Evolutionary conservation across 2,329 filamentous ascomycete genomes (phyloP), one percentile per base, ranked within the genome.

Genomic region (Fusarium clavum): DNA sequence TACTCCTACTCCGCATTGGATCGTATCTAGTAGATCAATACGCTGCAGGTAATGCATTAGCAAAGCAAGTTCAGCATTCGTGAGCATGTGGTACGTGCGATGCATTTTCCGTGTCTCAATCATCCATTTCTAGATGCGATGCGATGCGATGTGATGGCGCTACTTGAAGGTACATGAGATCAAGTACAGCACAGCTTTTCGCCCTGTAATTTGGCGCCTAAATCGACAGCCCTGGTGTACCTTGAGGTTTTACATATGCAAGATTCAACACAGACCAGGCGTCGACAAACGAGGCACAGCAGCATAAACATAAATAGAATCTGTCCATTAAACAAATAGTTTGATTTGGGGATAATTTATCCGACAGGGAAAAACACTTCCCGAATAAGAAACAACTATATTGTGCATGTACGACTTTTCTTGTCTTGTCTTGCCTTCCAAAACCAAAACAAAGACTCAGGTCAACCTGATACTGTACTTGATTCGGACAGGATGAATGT

Each of bases 401-500:
- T 45, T 32, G 34, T 43, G 30, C 58, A 32, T 32, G 34, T 13
- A 38, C 18, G n/a, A 29, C 41, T 41, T 34, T 41, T 41, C 24
- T 25, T 52, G 8, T 13, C 14, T n/a, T 43, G 20, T 43, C 40
- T 3, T 45, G 43, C 18, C 43, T 25, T 22, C 43, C 24, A 45
- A 34, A 30, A 20, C 44, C 34, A 51, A 34, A 38, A 32, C 40
- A 38, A 58, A 53, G 55, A 46, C 59, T 71, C 64, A 71, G 59
- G 64, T 70, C 64, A 55, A 69, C 59, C 59, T 61, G 57, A 69
- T 64, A 56, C 68, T 65, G 64, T 64, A 56, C 64, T 65, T 55
- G 47, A 24, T 43, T 44, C 44, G 61, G 60, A 38, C 18, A 38
- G 34, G 34, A 38, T 38, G 34, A 38, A 52, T 63, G 67, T 64